Evolutionary conservation across 257 asterid species (phyloP).

Genomic region (Rubia yunnanensis): DNA sequence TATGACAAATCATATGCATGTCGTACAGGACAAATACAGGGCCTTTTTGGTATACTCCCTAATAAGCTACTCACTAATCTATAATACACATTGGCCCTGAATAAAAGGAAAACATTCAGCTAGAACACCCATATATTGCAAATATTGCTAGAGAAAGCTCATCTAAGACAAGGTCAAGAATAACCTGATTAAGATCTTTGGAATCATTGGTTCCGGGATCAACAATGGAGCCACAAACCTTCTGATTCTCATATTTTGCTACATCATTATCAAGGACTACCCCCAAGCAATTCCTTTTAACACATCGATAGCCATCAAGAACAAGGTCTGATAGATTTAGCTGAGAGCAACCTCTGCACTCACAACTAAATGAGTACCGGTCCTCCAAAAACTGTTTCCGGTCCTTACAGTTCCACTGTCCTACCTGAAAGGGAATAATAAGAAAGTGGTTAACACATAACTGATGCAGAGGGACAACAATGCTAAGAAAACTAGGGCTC

Average conservation of each 20-base stretch:
- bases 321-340: slow-evolving; percentile 68
- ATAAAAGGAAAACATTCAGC: not conserved
- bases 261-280: slow-evolving; percentile 50
- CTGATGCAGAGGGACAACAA: not conserved
- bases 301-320: slow-evolving; percentile 56
- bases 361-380: slow-evolving; percentile 67
- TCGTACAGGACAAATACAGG: not conserved
- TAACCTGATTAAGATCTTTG: slow-evolving; percentile 41
- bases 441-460: not conserved
- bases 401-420: slow-evolving; percentile 54
- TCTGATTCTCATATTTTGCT: slow-evolving; percentile 45
- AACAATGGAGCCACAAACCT: slow-evolving; percentile 22
- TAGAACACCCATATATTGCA: not conserved
- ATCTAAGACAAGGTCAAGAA: slow-evolving; percentile 8
- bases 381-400: slow-evolving; percentile 61
- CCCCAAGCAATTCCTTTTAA: slow-evolving; percentile 51
- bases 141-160: not conserved
- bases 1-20: not conserved
- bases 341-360: slow-evolving; percentile 69
- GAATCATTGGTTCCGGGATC: slow-evolving; percentile 19
- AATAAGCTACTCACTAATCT: not conserved
- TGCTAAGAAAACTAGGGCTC: not conserved
- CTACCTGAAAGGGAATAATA: slow-evolving; percentile 45
- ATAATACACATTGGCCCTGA: not conserved
- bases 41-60: not conserved